These are phyloP conservation scores for Tetrapyrgos nigripes DNA, from an alignment of 1,284 basidiomycete species.

Conservation along the genomic window DNA sequence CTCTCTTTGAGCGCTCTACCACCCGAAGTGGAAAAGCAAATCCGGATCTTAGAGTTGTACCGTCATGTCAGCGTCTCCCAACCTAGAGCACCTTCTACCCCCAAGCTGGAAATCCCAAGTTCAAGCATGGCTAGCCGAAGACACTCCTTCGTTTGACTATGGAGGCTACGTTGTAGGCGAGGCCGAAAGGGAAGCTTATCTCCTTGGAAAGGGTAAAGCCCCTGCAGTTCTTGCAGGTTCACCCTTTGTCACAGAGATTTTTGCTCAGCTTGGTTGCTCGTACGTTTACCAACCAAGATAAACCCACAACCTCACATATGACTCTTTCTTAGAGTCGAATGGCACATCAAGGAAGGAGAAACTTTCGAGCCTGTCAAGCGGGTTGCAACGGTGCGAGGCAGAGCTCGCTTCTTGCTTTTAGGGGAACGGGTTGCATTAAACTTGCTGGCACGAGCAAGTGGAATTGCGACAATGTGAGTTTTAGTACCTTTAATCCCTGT, in stretches of 20 bases:
- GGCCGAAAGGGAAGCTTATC: slow-evolving; percentile 82
- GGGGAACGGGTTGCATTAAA: slow-evolving; percentile 97
- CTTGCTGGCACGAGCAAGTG: slow-evolving; percentile 93
- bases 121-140: slow-evolving; percentile 88
- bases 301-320: slow-evolving; percentile 12
- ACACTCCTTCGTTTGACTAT: slow-evolving; percentile 97
- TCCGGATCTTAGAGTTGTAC: background rate
- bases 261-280: slow-evolving; percentile 89
- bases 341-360: slow-evolving; percentile 90
- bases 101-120: slow-evolving; percentile 91
- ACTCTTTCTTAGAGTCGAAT: slow-evolving; percentile 74
- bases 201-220: slow-evolving; percentile 85
- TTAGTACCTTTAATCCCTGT: slow-evolving; percentile 7
- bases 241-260: slow-evolving; percentile 96
- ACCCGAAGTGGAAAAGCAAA: background rate
- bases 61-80: slow-evolving; percentile 42
- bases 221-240: slow-evolving; percentile 90
- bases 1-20: no score
- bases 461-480: slow-evolving; percentile 91
- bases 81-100: slow-evolving; percentile 81
- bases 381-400: slow-evolving; percentile 92
- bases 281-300: slow-evolving; percentile 51
- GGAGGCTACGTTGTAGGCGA: slow-evolving; percentile 98
- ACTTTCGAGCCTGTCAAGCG: slow-evolving; percentile 83
- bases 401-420: slow-evolving; percentile 87